Percentiles rank a stretch among this genome's conserved stretches.
phyloP scores from a whole-genome alignment of 352 stramenopile genomes.

The Globisporangium iwayamae region DNA sequence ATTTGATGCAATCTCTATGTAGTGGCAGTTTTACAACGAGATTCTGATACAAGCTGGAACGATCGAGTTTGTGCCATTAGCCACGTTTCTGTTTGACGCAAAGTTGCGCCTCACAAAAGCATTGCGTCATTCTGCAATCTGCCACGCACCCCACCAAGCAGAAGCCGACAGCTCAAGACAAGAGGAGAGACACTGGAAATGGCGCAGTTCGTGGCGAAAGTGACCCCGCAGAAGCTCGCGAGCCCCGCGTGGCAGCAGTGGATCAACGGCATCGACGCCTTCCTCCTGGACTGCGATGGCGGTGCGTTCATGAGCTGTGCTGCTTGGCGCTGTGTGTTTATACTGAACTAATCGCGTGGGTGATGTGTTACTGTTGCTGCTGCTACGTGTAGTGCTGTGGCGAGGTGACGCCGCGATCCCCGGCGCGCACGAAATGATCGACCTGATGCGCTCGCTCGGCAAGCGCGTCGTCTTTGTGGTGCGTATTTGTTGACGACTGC shows the following conservation, averaged over 20 bases:
- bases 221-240: conserved; percentile 34
- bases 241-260: conserved; percentile 47
- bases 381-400: conserved; percentile 47
- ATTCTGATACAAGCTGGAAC: not conserved
- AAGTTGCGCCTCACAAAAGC: not conserved
- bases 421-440: conserved; percentile 62
- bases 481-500: conserved; percentile 1
- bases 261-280: conserved; percentile 61
- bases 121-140: conserved; percentile 10
- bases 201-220: conserved; percentile 17
- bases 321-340: not conserved
- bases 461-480: conserved; percentile 87
- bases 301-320: conserved; percentile 24
- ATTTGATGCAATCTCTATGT: not conserved
- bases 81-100: conserved; percentile 1
- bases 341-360: not conserved
- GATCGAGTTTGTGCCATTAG: conserved; percentile 18
- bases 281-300: conserved; percentile 84
- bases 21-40: not conserved
- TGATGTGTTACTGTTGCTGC: not conserved
- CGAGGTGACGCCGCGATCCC: conserved; percentile 57
- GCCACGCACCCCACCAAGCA: conserved; percentile 6
- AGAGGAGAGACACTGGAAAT: conserved; percentile 1
- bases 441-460: conserved; percentile 61
- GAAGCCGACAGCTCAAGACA: not conserved